Conservation (phyloP, 225 moss, liverwort and hornwort species). For the Straminergon stramineum region DNA sequence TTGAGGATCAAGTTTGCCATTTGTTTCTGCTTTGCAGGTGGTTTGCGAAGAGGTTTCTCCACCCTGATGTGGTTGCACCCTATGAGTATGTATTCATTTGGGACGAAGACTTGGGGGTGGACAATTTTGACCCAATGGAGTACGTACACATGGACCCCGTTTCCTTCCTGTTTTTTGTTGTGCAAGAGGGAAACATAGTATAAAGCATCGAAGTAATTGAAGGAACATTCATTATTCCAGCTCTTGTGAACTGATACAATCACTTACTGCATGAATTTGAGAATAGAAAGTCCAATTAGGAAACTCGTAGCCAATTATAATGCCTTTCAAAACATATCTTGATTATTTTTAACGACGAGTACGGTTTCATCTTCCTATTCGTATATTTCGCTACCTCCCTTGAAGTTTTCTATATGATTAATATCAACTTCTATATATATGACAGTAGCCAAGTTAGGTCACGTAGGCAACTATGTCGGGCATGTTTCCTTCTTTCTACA, state of each 20-base stretch:
- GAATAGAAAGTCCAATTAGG: neutral
- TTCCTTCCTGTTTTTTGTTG: neutral
- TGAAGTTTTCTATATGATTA: neutral
- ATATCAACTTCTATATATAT: neutral
- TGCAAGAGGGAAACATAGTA: neutral
- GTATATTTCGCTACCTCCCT: neutral
- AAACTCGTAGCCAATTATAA: neutral
- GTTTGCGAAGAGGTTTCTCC: slow-evolving; percentile 62
- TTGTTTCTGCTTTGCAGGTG: slow-evolving; percentile 30
- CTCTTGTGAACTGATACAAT: neutral
- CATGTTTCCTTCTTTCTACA: neutral
- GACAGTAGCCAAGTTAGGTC: neutral
- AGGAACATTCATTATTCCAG: neutral
- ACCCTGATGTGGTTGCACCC: slow-evolving; percentile 53
- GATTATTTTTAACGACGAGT: neutral
- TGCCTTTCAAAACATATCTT: neutral
- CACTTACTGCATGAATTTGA: neutral
- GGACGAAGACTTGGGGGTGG: slow-evolving; percentile 63
- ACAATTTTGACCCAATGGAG: slow-evolving; percentile 55
- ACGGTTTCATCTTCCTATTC: neutral
- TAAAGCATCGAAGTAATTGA: neutral
- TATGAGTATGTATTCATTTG: slow-evolving; percentile 58
- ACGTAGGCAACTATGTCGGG: neutral
- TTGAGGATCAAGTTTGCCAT: neutral
- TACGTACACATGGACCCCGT: neutral